These are phyloP conservation scores for Fraxinus americana DNA, from an alignment of 257 asterid genomes.

Conservation along the genomic window DNA sequence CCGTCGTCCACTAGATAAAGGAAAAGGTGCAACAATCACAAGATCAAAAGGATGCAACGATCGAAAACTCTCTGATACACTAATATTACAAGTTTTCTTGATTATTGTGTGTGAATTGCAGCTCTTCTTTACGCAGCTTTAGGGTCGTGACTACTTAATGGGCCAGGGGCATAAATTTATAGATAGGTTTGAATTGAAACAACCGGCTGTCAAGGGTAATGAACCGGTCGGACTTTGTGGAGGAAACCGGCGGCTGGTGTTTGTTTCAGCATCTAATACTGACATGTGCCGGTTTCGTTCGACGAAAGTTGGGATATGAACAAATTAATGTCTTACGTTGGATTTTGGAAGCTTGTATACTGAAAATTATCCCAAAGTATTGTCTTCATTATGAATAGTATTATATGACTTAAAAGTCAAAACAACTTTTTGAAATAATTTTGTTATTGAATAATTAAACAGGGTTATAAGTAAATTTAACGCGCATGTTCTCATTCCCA, in stretches of 20 bases:
- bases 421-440: too few species aligned
- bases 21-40: neutral
- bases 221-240: neutral
- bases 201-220: slow-evolving; percentile 26
- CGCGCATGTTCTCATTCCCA: too few species aligned
- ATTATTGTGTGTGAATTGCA: neutral
- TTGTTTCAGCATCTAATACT: slow-evolving; percentile 4
- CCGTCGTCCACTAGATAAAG: neutral
- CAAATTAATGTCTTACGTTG: neutral
- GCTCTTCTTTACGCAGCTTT: neutral
- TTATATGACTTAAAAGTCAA: too few species aligned
- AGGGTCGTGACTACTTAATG: neutral
- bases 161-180: neutral
- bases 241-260: slow-evolving; percentile 18
- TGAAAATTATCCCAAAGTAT: neutral
- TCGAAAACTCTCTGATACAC: neutral
- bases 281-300: slow-evolving; percentile 26
- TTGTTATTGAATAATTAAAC: too few species aligned
- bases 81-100: neutral
- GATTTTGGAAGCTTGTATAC: neutral
- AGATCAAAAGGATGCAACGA: neutral
- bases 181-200: slow-evolving; percentile 11
- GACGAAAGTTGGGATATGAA: neutral
- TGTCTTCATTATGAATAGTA: neutral
- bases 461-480: too few species aligned